Evolutionary conservation across 2,329 filamentous ascomycete species (phyloP).

Genomic region (Hymenoscyphus fructigenus): DNA sequence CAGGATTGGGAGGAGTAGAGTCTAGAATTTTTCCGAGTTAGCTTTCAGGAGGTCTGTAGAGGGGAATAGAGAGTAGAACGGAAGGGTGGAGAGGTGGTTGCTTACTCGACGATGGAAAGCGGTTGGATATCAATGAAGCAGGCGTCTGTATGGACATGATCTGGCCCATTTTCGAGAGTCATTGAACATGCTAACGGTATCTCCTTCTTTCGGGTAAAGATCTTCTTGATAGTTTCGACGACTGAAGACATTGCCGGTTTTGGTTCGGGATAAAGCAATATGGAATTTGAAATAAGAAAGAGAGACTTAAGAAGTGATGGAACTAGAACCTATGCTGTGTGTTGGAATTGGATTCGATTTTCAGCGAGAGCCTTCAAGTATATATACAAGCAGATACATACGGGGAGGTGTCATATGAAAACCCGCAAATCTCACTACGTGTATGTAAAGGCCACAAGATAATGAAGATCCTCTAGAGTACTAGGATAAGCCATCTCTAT

Average conservation of each 20-base stretch:
- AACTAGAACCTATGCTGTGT: not conserved
- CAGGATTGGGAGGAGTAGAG: conserved; percentile 41
- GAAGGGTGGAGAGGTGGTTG: not conserved
- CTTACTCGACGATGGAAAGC: conserved; percentile 36
- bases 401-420: too few relatives aligned
- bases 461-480: not conserved
- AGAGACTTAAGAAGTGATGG: not conserved
- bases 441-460: too few relatives aligned
- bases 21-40: not conserved
- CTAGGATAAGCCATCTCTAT: not conserved
- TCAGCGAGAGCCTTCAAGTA: not conserved
- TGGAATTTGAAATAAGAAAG: not conserved
- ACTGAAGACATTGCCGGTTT: not conserved
- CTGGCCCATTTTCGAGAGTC: conserved; percentile 35
- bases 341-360: not conserved
- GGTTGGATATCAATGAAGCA: conserved; percentile 39
- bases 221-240: conserved; percentile 18
- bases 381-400: not conserved
- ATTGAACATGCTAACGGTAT: conserved; percentile 37
- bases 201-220: conserved; percentile 38
- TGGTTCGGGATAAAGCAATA: not conserved
- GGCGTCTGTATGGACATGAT: conserved; percentile 36
- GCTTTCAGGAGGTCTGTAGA: not conserved
- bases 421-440: too few relatives aligned
- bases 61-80: not conserved